These are phyloP conservation scores for Penicillium cosmopolitanum DNA, from an alignment of 495 filamentous ascomycete genomes.

Conservation along the genomic window DNA sequence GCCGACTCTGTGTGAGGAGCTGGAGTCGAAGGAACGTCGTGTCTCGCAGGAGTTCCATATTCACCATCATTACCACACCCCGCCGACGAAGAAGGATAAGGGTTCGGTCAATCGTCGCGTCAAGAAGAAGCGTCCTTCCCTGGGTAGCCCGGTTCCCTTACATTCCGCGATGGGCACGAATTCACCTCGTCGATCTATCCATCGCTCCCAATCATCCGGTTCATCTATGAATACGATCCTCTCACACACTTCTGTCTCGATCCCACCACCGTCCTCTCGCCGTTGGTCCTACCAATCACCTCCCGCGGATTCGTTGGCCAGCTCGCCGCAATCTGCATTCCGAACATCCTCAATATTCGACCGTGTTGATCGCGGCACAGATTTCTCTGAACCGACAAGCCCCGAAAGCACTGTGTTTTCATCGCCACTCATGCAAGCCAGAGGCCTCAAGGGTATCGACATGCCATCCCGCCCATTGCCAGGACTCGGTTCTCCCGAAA, in stretches of 20 bases:
- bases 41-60: constrained; percentile 80
- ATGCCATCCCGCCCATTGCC: constrained; percentile 53
- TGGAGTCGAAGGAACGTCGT: constrained; percentile 57
- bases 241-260: constrained; percentile 65
- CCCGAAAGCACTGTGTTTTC: constrained; percentile 70
- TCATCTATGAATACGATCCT: constrained; percentile 61
- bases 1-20: constrained; percentile 69
- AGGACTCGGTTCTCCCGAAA: constrained; percentile 25
- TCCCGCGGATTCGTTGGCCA: constrained; percentile 73
- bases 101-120: constrained; percentile 53
- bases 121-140: constrained; percentile 68
- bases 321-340: constrained; percentile 76
- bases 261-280: constrained; percentile 53
- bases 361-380: constrained; percentile 54
- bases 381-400: constrained; percentile 71
- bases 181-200: constrained; percentile 45
- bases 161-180: constrained; percentile 55
- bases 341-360: constrained; percentile 81
- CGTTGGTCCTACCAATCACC: constrained; percentile 73
- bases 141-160: constrained; percentile 59
- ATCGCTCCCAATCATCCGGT: constrained; percentile 46
- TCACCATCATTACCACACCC: constrained; percentile 88
- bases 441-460: constrained; percentile 58
- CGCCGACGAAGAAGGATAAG: constrained; percentile 58
- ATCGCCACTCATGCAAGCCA: constrained; percentile 41